Conservation (phyloP, 768 basidiomycete species). For the Termitomyces sp. region DNA sequence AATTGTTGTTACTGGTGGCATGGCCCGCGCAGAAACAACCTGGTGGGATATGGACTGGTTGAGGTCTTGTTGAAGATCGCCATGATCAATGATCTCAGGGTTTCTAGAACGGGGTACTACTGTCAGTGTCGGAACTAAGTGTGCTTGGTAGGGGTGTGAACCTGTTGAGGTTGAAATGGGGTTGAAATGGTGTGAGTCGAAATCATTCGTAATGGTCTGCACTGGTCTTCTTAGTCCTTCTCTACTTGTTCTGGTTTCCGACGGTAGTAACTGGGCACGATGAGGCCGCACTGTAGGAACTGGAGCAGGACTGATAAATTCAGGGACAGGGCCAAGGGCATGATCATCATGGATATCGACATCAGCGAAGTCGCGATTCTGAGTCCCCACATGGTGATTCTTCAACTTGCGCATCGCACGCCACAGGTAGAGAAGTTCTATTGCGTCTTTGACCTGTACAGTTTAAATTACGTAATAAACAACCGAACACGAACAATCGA, state of each 20-base stretch:
- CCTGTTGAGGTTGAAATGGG: no score
- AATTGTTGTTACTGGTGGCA: not conserved
- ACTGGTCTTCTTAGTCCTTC: no score
- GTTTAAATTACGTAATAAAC: not conserved
- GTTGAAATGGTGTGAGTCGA: not conserved
- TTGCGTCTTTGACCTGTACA: slow-evolving; percentile 60
- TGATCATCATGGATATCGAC: slow-evolving; percentile 54
- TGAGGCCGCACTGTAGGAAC: not conserved
- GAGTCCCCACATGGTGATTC: slow-evolving; percentile 60
- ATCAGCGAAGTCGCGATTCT: slow-evolving; percentile 68
- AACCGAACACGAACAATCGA: not conserved
- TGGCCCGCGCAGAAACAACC: not conserved
- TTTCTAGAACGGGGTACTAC: not conserved
- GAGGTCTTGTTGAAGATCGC: not conserved
- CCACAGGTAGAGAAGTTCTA: slow-evolving; percentile 64
- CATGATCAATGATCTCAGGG: not conserved
- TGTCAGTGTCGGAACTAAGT: no score
- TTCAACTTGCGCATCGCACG: slow-evolving; percentile 68
- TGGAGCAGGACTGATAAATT: not conserved
- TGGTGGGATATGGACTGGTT: not conserved
- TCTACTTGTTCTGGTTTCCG: no score
- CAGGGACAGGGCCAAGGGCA: slow-evolving; percentile 52
- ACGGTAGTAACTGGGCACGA: not conserved
- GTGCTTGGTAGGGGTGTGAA: not conserved
- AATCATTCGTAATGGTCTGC: not conserved